These are phyloP conservation scores for Claviceps sorghi DNA, from an alignment of 2,329 filamentous ascomycete genomes.

Conservation along the genomic window DNA sequence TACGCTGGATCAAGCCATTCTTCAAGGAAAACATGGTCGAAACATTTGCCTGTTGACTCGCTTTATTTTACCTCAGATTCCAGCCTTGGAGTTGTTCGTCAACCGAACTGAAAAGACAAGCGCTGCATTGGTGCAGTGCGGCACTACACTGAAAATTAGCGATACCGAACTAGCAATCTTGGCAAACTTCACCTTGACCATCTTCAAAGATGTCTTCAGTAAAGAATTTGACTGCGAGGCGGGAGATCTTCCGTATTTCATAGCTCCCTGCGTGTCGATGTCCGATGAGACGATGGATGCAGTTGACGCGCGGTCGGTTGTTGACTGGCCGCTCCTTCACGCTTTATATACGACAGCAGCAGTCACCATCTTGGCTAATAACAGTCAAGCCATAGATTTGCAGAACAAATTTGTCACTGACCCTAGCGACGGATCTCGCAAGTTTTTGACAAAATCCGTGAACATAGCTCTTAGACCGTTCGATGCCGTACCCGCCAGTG, in stretches of 20 bases:
- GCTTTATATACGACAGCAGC: constrained; percentile 17
- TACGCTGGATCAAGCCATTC: constrained; percentile 38
- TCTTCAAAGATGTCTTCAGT: constrained; percentile 79
- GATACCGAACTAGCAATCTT: constrained; percentile 36
- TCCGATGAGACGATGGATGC: neutral
- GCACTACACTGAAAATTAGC: constrained; percentile 27
- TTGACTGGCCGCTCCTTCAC: constrained; percentile 50
- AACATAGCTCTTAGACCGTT: constrained; percentile 44
- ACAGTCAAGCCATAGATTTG: constrained; percentile 18
- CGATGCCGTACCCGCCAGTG: constrained; percentile 48
- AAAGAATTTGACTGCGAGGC: constrained; percentile 58
- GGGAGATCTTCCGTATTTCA: constrained; percentile 64
- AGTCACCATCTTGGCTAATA: constrained; percentile 5
- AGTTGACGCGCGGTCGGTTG: constrained; percentile 3
- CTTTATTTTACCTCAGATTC: constrained; percentile 45
- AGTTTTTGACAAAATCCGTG: constrained; percentile 39
- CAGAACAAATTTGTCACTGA: constrained; percentile 40
- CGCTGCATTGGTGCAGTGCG: constrained; percentile 35
- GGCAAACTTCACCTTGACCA: constrained; percentile 56
- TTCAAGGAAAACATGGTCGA: constrained; percentile 43
- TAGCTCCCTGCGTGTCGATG: constrained; percentile 42
- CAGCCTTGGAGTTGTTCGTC: constrained; percentile 58
- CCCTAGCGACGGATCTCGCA: constrained; percentile 47
- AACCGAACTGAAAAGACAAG: constrained; percentile 45
- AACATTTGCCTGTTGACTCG: constrained; percentile 61